Evolutionary conservation across 2,329 filamentous ascomycete genomes (phyloP).

Genomic region (Coleophoma eucalyptorum): DNA sequence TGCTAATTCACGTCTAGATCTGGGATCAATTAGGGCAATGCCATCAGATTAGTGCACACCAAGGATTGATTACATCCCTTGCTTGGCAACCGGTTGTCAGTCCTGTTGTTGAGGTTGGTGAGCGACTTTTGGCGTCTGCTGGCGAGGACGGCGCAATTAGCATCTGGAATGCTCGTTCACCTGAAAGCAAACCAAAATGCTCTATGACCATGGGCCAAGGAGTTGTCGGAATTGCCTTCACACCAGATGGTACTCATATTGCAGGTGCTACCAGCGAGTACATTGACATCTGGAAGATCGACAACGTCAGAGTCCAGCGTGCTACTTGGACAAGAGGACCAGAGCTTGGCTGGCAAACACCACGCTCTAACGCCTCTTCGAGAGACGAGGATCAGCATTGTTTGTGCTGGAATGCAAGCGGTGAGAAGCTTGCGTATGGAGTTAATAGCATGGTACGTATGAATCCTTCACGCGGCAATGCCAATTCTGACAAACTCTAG

Average conservation of each 20-base stretch:
- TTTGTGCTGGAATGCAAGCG: slow-evolving; percentile 58
- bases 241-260: slow-evolving; percentile 59
- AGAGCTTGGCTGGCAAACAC: slow-evolving; percentile 56
- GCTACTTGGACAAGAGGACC: slow-evolving; percentile 55
- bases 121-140: slow-evolving; percentile 51
- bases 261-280: slow-evolving; percentile 56
- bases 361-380: slow-evolving; percentile 44
- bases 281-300: slow-evolving; percentile 63
- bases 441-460: slow-evolving; percentile 56
- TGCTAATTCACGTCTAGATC: slow-evolving; percentile 16
- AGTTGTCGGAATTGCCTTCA: slow-evolving; percentile 57
- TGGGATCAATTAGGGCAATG: slow-evolving; percentile 42
- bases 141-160: slow-evolving; percentile 60
- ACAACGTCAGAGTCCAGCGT: slow-evolving; percentile 52
- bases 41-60: slow-evolving; percentile 54
- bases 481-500: slow-evolving; percentile 12
- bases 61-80: slow-evolving; percentile 53
- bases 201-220: slow-evolving; percentile 57
- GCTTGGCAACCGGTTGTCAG: slow-evolving; percentile 55
- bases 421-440: slow-evolving; percentile 60
- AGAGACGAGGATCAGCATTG: slow-evolving; percentile 59
- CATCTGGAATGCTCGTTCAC: slow-evolving; percentile 56
- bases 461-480: neutral
- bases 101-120: slow-evolving; percentile 38
- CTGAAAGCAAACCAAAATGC: slow-evolving; percentile 52